Evolutionary conservation across 2,329 filamentous ascomycete species (phyloP).

Genomic region (Trematosphaeria pertusa): DNA sequence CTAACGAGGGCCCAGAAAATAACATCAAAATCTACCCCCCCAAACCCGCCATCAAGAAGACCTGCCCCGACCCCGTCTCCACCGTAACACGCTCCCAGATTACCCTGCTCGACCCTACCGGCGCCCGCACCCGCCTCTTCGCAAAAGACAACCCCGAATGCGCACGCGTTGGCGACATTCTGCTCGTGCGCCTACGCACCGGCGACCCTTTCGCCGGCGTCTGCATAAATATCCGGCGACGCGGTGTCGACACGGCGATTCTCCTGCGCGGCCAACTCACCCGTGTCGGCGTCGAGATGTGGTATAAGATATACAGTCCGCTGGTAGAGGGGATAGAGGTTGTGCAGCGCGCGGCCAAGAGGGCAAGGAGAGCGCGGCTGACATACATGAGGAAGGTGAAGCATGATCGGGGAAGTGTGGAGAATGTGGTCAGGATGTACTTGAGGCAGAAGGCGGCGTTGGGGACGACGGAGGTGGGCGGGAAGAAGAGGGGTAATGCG

Average conservation of each 20-base stretch:
- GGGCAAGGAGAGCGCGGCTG: conserved; percentile 83
- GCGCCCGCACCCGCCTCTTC: conserved; percentile 83
- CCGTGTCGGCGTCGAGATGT: conserved; percentile 92
- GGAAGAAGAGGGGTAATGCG: conserved; percentile 33
- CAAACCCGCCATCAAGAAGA: conserved; percentile 60
- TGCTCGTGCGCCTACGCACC: conserved; percentile 84
- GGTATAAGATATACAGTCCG: conserved; percentile 93
- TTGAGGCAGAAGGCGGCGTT: conserved; percentile 46
- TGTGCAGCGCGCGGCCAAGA: conserved; percentile 83
- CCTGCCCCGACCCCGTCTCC: conserved; percentile 71
- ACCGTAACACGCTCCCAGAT: conserved; percentile 74
- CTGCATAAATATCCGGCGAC: conserved; percentile 82
- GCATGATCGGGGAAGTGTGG: conserved; percentile 48
- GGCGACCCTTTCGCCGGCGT: conserved; percentile 91
- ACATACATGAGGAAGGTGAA: conserved; percentile 77
- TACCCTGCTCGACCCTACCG: conserved; percentile 79
- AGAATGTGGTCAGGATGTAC: conserved; percentile 47
- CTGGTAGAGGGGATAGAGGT: conserved; percentile 91
- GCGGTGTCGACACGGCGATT: conserved; percentile 87
- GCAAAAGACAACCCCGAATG: conserved; percentile 76
- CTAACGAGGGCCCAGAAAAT: too few species aligned
- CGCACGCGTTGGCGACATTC: conserved; percentile 84
- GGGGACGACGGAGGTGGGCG: conserved; percentile 35
- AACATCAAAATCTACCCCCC: conserved; percentile 57
- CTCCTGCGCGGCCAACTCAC: conserved; percentile 86